Percentiles rank a stretch among this genome's conserved stretches.
Evolutionary conservation across 441 rosid genomes (phyloP).

Genomic region (Theobroma grandiflorum): DNA sequence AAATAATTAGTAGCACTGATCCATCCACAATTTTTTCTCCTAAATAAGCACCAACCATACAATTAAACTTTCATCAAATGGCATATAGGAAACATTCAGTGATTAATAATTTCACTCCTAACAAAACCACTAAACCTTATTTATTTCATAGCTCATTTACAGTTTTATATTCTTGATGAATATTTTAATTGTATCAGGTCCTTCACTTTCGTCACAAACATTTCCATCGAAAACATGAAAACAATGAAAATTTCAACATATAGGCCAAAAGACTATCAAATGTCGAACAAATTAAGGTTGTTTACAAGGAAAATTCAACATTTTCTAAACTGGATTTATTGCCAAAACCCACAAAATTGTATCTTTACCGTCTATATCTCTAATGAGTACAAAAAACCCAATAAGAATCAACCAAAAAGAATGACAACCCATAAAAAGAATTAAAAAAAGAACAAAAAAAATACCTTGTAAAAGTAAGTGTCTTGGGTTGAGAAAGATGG

Average conservation of each 20-base stretch:
- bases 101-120: not conserved
- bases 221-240: conserved; percentile 6
- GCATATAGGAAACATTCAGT: not conserved
- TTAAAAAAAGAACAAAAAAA: not conserved
- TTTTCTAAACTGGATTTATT: conserved; percentile 21
- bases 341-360: conserved; percentile 12
- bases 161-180: not conserved
- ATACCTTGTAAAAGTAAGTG: conserved; percentile 57
- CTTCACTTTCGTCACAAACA: not conserved
- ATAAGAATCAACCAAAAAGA: conserved; percentile 6
- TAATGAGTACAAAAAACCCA: conserved; percentile 9
- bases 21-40: conserved; percentile 1
- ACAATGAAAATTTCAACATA: not conserved
- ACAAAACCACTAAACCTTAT: not conserved
- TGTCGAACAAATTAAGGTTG: conserved; percentile 20
- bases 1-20: not conserved
- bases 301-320: conserved; percentile 9
- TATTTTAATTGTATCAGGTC: not conserved
- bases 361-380: not conserved
- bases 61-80: not conserved
- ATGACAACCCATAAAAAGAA: not conserved
- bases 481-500: conserved; percentile 45
- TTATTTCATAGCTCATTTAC: not conserved
- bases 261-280: not conserved
- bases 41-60: not conserved